Evolutionary conservation across 441 rosid species (phyloP).

Genomic region (Gossypium davidsonii): DNA sequence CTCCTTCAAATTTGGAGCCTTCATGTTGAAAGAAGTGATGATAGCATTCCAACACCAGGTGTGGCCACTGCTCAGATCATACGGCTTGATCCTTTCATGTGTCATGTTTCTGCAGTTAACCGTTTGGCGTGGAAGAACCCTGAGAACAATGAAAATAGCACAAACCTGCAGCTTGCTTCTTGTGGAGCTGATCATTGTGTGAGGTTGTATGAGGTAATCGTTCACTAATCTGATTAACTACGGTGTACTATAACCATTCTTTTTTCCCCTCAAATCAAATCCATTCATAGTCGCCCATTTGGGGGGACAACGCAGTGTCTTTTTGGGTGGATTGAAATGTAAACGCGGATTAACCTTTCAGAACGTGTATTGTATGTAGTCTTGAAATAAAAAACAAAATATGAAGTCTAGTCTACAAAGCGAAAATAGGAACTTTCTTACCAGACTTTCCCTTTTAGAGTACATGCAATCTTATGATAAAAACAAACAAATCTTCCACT

Average conservation of each 20-base stretch:
- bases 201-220: slow-evolving; percentile 56
- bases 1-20: slow-evolving; percentile 66
- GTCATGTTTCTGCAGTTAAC: slow-evolving; percentile 81
- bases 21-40: slow-evolving; percentile 23
- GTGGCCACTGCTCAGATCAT: slow-evolving; percentile 30
- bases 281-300: no score
- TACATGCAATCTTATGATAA: no score
- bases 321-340: no score
- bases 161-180: slow-evolving; percentile 54
- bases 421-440: no score
- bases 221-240: slow-evolving; percentile 9
- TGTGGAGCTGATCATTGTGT: slow-evolving; percentile 88
- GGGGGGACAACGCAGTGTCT: no score
- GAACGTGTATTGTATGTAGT: no score
- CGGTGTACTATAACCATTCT: neutral
- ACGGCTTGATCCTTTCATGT: slow-evolving; percentile 49
- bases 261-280: no score
- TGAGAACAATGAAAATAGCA: slow-evolving; percentile 27
- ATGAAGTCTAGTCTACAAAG: no score
- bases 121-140: slow-evolving; percentile 59
- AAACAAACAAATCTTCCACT: no score
- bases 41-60: slow-evolving; percentile 19
- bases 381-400: no score
- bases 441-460: no score
- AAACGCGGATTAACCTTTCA: no score